Evolutionary conservation across 768 basidiomycete genomes (phyloP).

Genomic region (Holtermanniella nyarrowii): DNA sequence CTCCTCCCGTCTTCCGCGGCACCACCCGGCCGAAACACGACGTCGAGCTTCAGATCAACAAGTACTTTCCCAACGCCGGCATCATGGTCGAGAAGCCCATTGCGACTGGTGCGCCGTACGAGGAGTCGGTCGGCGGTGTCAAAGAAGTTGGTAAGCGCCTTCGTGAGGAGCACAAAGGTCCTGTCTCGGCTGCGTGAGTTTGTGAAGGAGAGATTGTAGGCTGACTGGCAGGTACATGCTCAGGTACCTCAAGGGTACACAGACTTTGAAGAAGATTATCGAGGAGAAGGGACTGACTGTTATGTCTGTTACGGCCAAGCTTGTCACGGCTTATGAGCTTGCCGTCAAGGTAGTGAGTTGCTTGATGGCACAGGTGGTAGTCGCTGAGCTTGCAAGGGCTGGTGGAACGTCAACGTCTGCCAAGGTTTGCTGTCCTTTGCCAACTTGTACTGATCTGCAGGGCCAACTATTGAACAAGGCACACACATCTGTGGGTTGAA

Average conservation of each 20-base stretch:
- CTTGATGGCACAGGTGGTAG: not conserved
- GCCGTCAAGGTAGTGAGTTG: constrained; percentile 24
- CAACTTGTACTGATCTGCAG: constrained; percentile 8
- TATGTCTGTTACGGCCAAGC: constrained; percentile 27
- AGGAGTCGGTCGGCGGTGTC: constrained; percentile 46
- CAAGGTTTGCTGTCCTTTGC: not conserved
- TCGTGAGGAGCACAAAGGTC: constrained; percentile 50
- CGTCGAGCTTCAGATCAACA: constrained; percentile 74
- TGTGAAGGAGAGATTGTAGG: not conserved
- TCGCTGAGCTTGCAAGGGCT: not conserved
- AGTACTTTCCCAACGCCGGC: constrained; percentile 71
- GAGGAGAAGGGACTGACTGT: constrained; percentile 84
- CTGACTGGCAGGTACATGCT: constrained; percentile 56
- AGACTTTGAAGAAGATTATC: constrained; percentile 91
- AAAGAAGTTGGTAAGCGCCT: constrained; percentile 65
- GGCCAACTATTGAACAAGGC: constrained; percentile 42
- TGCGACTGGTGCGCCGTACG: constrained; percentile 56
- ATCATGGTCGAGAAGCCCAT: constrained; percentile 89
- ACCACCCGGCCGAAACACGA: constrained; percentile 59
- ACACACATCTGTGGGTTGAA: constrained; percentile 72
- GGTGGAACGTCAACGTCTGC: not conserved
- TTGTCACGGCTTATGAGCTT: constrained; percentile 24
- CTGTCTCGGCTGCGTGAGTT: constrained; percentile 66
- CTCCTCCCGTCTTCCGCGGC: constrained; percentile 83
- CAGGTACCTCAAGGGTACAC: constrained; percentile 79